Base-by-base conservation (phyloP, 2,329 filamentous ascomycete genomes). In the Phoma herbarum region DNA sequence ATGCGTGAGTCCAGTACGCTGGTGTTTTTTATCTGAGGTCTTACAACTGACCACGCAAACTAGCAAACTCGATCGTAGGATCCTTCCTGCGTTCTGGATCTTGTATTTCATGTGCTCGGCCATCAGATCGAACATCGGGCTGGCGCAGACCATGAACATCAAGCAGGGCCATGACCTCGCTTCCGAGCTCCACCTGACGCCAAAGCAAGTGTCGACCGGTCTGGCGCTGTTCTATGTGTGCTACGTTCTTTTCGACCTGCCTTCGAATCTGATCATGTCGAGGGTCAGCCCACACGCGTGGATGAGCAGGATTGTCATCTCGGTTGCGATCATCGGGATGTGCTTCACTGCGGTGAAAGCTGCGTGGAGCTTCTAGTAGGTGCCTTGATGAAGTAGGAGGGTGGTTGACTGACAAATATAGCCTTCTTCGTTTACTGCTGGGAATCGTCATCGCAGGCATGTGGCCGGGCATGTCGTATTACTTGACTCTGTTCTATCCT, bases 401-500 rank as follows among this genome's bases (percentile, higher is more conserved):
- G 16, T 4, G 11, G 1, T 9, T 7, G 25, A n/a, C 56, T 58
- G 31, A 58, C 29, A 9, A 10, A 14, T 18, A 1, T 35, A 77
- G 86, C 66, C 82, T 96, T n/a, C 84, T 97, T 26, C 88, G 93
- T 8, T 89, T 97, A 55, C 83, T 97, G 11, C 85, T 97, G 7
- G 93, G 93, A 46, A 85, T 95, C 14, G 92, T 96, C 23, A 93
- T 93, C 73, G 93, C 93, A 1, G 93, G 93, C 45, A 93, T 97
- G 89, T 97, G 93, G 93, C 93, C 93, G 0, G 93, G 93, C 48
- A 96, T 97, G 93, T 87, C 92, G 10, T 95, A 95, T 76, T 97
- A 96, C 72, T 83, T 97, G 45, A 96, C 93, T 0, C 83, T 96
- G 8, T 97, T 96, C 81, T 97, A 97, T 72, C 93, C 93, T 7